A percentile compares a stretch with the other conserved stretches of the same genome.
phyloP scores from a whole-genome alignment of 148 eudicot species.

The Arbutus unedo region DNA sequence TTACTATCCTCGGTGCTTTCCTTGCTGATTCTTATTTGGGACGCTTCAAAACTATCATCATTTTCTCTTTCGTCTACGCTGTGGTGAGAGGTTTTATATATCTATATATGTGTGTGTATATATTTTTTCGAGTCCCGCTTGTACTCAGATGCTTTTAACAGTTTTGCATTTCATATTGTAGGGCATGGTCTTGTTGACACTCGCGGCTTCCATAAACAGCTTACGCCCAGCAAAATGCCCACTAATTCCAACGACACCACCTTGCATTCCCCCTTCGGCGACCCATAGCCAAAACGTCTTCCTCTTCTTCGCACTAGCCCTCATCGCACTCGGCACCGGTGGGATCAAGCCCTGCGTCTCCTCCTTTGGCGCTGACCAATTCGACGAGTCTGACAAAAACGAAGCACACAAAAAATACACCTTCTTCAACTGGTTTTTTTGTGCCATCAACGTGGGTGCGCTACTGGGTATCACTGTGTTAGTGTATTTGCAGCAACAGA shows the following conservation, averaged over 20 bases:
- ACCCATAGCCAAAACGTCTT: conserved; percentile 33
- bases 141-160: background rate
- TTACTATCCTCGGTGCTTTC: conserved; percentile 46
- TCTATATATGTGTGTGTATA: too few relatives aligned
- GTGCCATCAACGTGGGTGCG: conserved; percentile 52
- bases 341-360: conserved; percentile 63
- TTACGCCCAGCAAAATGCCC: conserved; percentile 42
- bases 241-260: background rate
- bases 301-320: conserved; percentile 35
- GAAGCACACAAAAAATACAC: conserved; percentile 40
- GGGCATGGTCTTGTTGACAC: conserved; percentile 50
- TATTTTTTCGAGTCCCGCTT: too few relatives aligned
- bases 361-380: conserved; percentile 55
- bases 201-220: conserved; percentile 45
- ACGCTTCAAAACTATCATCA: conserved; percentile 47
- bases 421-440: conserved; percentile 61
- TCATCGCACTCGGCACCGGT: conserved; percentile 53
- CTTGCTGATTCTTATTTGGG: conserved; percentile 54
- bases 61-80: conserved; percentile 41
- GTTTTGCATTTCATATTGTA: background rate
- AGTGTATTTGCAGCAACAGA: conserved; percentile 37
- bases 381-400: conserved; percentile 36
- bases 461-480: conserved; percentile 41
- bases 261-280: conserved; percentile 33
- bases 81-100: conserved; percentile 19